These are phyloP conservation scores for Phanerochaete sordida DNA, from an alignment of 768 basidiomycete species.

Conservation along the genomic window DNA sequence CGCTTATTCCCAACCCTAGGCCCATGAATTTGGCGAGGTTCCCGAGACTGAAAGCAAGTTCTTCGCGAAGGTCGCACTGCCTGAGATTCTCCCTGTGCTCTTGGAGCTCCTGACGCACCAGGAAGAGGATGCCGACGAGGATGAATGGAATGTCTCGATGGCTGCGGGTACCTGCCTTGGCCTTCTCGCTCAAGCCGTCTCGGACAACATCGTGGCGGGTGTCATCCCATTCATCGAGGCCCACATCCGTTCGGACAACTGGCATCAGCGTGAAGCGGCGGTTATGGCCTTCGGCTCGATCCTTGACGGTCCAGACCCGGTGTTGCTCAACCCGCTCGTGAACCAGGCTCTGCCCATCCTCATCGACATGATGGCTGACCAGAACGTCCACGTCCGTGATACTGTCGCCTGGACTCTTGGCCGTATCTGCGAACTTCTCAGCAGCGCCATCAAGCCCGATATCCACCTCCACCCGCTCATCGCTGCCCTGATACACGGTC, in stretches of 20 bases:
- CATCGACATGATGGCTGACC: constrained; percentile 93
- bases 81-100: constrained; percentile 92
- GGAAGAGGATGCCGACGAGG: constrained; percentile 96
- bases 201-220: constrained; percentile 85
- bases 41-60: constrained; percentile 84
- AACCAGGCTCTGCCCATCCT: constrained; percentile 91
- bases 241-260: constrained; percentile 88
- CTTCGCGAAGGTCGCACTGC: constrained; percentile 92
- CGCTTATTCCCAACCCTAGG: constrained; percentile 40
- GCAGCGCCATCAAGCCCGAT: constrained; percentile 84
- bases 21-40: constrained; percentile 83
- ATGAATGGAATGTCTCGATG: constrained; percentile 99
- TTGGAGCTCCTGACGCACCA: constrained; percentile 86
- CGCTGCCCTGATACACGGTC: constrained; percentile 75
- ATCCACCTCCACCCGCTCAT: constrained; percentile 83
- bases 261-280: constrained; percentile 95
- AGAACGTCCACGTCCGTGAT: constrained; percentile 85
- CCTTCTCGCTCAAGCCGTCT: constrained; percentile 85
- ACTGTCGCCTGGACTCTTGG: constrained; percentile 98
- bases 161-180: constrained; percentile 90
- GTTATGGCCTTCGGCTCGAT: constrained; percentile 99
- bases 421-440: constrained; percentile 87
- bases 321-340: constrained; percentile 84
- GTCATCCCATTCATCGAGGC: constrained; percentile 98
- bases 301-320: constrained; percentile 91